Evolutionary conservation across 192 early-diverging fungal species (phyloP), one percentile per base, ranked within the genome.

Genomic region (Pilaira anomala): DNA sequence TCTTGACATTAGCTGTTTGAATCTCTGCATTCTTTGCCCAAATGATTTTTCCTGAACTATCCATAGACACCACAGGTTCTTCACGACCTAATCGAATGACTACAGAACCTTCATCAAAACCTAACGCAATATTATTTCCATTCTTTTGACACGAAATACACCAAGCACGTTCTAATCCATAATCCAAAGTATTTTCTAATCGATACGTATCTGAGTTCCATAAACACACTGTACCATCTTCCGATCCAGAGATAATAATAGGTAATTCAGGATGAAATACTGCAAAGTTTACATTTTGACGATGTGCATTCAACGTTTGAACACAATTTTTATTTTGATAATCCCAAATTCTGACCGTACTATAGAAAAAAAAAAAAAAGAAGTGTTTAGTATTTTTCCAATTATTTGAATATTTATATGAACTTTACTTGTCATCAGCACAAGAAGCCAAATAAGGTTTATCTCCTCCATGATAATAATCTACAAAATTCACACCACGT

Each of bases 271-370:
- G 97, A 69, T 99, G 97, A 80, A 88, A 99, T 13, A 81, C 79
- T 7, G 92, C 91, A 48, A 92, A 86, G 12, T 85, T 91, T 5
- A 96, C 95, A 68, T 99, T 97, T 55, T 97, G 88, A 5, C 89
- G 81, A 76, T 99, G 97, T 11, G 96, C 97, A 75, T 97, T 93
- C 53, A 99, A 83, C 6, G 96, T 98, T 76, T 96, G 94, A n/a
- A 99, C 94, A 73, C 96, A 98, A n/a, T 93, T 92, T 77, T 96
- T 98, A 85, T 97, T 99, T 72, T 98, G 96, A 75, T 98, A 98
- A 74, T 99, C 97, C 97, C 97, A 99, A 36, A 99, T 88, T 59
- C 96, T 97, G 67, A 92, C 85, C 29, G 86, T 60, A 33, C 55
- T 58, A 19, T 22, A 11, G 11, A 16, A n/a, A 19, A n/a, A 55